These are phyloP conservation scores for Xylariaceae sp. DNA, from an alignment of 2,329 filamentous ascomycete species.

Conservation along the genomic window DNA sequence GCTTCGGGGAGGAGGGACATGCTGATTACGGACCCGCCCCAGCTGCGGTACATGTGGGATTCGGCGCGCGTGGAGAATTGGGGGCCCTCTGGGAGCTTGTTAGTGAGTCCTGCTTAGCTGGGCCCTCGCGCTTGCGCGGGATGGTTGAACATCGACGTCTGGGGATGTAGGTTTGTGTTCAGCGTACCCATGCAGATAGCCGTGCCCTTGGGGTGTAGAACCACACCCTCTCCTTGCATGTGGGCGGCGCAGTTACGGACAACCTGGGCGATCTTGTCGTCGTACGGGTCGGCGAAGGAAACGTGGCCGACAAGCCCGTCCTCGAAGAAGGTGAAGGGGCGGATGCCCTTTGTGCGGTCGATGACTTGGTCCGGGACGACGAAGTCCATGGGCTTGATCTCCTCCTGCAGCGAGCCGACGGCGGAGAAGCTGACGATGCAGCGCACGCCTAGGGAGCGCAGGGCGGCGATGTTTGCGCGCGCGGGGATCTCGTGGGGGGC, in stretches of 20 bases:
- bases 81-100: conserved; percentile 69
- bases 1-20: conserved; percentile 95
- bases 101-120: not conserved
- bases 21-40: conserved; percentile 95
- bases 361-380: conserved; percentile 95
- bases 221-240: conserved; percentile 79
- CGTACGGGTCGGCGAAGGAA: conserved; percentile 94
- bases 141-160: not conserved
- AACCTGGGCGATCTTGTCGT: conserved; percentile 68
- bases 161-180: conserved; percentile 2
- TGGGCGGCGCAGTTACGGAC: conserved; percentile 70
- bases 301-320: conserved; percentile 89
- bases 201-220: conserved; percentile 77
- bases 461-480: conserved; percentile 96
- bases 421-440: conserved; percentile 92
- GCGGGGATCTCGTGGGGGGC: conserved; percentile 93
- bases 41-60: conserved; percentile 88
- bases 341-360: conserved; percentile 91
- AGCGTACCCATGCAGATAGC: conserved; percentile 83
- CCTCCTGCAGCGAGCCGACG: conserved; percentile 86
- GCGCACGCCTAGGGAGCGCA: conserved; percentile 83
- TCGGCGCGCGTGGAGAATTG: conserved; percentile 96
- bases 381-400: conserved; percentile 94
- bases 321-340: conserved; percentile 95
- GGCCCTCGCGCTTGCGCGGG: not conserved